Base-by-base conservation (phyloP, 1,284 basidiomycete species). In the Trichosporon sp. region DNA sequence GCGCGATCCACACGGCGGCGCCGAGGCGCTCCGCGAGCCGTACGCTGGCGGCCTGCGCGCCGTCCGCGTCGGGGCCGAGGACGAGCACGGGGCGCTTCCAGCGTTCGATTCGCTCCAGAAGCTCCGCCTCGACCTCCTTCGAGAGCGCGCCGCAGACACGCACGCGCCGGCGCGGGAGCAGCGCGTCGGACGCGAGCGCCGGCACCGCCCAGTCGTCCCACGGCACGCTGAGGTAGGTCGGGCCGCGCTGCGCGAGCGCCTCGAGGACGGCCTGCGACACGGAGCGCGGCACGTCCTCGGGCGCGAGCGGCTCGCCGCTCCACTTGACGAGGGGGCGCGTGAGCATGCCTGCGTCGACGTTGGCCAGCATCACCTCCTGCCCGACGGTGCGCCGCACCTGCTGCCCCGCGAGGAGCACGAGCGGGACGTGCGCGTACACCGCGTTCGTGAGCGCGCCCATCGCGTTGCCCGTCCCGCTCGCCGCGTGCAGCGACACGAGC, bases 401-500 rank as follows among this genome's bases (percentile, higher is more conserved):
- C 62, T 71, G 70, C 15, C 70, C 70, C 0, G 70, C 70, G 11
- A 71, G 53, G 9, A 71, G n/a, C 6, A 71, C 70, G 13, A 71
- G 65, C 3, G 70, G 70, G 7, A 64, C 65, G 63, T 71, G 70
- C 3, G 67, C 27, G 62, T 68, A 65, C 5, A 34, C 38, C 9
- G 67, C 67, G 56, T 71, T 71, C 9, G 70, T 68, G 27, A 71
- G 67, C 27, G 63, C 67, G 27, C 70, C 70, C 70, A 71, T 71
- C 0, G 62, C 70, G 35, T 71, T 71, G 1, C 70, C 70, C 15
- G 31, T 68, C 3, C 70, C 70, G 3, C 51, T 62, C 12, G 67
- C 67, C 9, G 70, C 67, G 56, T 71, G 70, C 62, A 71, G 63
- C 21, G 34, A 62, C 15, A 71, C 67, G 0, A 71, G 29, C 7